These are phyloP conservation scores for Pyricularia grisea DNA, from an alignment of 2,329 filamentous ascomycete species.

Conservation along the genomic window DNA sequence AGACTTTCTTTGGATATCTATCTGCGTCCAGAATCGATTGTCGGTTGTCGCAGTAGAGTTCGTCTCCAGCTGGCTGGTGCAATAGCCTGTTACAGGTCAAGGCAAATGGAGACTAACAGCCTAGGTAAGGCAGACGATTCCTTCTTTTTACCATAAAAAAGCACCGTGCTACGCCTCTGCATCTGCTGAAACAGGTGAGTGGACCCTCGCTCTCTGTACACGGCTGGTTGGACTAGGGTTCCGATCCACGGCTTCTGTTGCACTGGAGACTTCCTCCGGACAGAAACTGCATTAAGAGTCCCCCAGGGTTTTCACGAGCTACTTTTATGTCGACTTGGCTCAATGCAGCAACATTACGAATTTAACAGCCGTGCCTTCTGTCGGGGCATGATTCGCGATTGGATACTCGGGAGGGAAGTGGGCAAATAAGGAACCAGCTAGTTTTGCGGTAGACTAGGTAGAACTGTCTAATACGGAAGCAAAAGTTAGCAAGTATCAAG, in stretches of 20 bases:
- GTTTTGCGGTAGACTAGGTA: too few relatives aligned
- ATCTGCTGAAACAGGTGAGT: not conserved
- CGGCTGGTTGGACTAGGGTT: not conserved
- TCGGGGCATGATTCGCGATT: not conserved
- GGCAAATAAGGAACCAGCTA: not conserved
- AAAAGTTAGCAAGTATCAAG: not conserved
- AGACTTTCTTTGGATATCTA: too few relatives aligned
- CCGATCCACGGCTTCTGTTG: not conserved
- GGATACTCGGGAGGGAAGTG: not conserved
- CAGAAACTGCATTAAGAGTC: not conserved
- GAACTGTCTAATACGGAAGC: not conserved
- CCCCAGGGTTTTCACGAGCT: not conserved
- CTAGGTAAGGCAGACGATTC: too few relatives aligned
- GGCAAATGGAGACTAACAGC: too few relatives aligned
- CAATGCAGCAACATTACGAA: not conserved
- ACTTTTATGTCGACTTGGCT: not conserved
- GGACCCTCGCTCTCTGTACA: not conserved
- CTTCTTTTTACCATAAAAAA: not conserved
- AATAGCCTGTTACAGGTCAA: too few relatives aligned
- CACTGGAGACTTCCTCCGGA: not conserved
- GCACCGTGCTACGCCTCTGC: not conserved
- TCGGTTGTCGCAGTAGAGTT: too few relatives aligned
- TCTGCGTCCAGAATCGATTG: too few relatives aligned
- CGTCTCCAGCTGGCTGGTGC: too few relatives aligned
- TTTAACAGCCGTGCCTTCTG: not conserved